Evolutionary conservation across 352 stramenopile species (phyloP).

Genomic region (Pythium rishiriense): DNA sequence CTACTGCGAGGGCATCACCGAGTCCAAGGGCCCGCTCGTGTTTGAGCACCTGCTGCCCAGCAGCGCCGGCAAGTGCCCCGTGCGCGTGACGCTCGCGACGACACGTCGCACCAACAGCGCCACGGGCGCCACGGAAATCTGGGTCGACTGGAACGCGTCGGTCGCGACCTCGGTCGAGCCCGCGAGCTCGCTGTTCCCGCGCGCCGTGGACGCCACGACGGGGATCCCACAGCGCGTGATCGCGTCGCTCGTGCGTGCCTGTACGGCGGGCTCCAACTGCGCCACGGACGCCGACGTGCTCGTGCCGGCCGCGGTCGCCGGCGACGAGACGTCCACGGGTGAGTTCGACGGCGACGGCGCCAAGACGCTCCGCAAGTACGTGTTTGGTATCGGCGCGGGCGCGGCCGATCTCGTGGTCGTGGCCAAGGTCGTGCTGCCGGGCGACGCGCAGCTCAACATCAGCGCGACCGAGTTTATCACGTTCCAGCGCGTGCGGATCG

Average conservation of each 20-base stretch:
- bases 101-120: slow-evolving; percentile 32
- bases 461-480: slow-evolving; percentile 61
- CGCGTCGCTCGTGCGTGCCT: slow-evolving; percentile 53
- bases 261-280: slow-evolving; percentile 64
- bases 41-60: slow-evolving; percentile 44
- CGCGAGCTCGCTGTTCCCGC: slow-evolving; percentile 57
- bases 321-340: slow-evolving; percentile 35
- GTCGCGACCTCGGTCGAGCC: slow-evolving; percentile 18
- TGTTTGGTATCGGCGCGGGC: slow-evolving; percentile 42
- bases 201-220: slow-evolving; percentile 48
- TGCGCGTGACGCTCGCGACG: slow-evolving; percentile 38
- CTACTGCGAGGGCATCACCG: slow-evolving; percentile 64
- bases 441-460: slow-evolving; percentile 43
- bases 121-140: slow-evolving; percentile 35
- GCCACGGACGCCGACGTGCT: slow-evolving; percentile 33
- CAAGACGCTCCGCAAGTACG: slow-evolving; percentile 47
- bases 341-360: slow-evolving; percentile 43
- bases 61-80: slow-evolving; percentile 58
- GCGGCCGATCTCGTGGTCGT: slow-evolving; percentile 59
- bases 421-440: slow-evolving; percentile 54
- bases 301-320: slow-evolving; percentile 16
- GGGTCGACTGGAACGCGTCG: slow-evolving; percentile 43
- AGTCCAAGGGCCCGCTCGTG: slow-evolving; percentile 32
- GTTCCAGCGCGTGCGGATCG: slow-evolving; percentile 29
- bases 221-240: slow-evolving; percentile 37